Evolutionary conservation across 2,329 filamentous ascomycete genomes (phyloP).

Genomic region (Macrophomina phaseolina): DNA sequence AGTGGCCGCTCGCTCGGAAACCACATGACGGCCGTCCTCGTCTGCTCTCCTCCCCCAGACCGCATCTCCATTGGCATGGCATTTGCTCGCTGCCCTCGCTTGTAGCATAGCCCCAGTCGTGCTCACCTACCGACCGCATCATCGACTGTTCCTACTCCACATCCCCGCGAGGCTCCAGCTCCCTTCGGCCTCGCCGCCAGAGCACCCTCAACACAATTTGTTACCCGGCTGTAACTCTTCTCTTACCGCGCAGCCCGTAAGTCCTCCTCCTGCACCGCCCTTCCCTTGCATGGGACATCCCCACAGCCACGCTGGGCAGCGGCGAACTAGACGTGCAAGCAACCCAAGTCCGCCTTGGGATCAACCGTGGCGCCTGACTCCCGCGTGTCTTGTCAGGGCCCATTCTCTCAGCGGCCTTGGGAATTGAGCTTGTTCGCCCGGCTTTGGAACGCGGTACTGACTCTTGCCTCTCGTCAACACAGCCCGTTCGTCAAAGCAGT

Average conservation of each 20-base stretch:
- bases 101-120: slow-evolving; percentile 23
- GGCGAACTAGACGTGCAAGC: slow-evolving; percentile 1
- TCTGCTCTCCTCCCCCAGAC: background rate
- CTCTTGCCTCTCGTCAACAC: slow-evolving; percentile 7
- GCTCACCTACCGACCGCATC: slow-evolving; percentile 19
- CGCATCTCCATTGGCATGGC: slow-evolving; percentile 24
- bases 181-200: background rate
- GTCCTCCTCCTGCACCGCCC: slow-evolving; percentile 17
- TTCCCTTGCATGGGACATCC: background rate
- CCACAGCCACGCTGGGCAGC: background rate
- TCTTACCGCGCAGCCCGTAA: slow-evolving; percentile 14
- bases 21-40: slow-evolving; percentile 8
- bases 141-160: slow-evolving; percentile 7
- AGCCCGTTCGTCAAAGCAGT: slow-evolving; percentile 10
- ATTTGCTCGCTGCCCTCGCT: background rate
- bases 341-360: slow-evolving; percentile 12
- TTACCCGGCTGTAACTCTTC: slow-evolving; percentile 14
- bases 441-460: slow-evolving; percentile 10
- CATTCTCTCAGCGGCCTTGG: background rate
- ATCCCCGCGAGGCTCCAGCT: slow-evolving; percentile 7
- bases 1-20: slow-evolving; percentile 4
- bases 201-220: background rate
- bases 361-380: slow-evolving; percentile 16
- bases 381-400: slow-evolving; percentile 1
- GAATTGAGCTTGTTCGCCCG: background rate